These are phyloP conservation scores for Juglanconis oblonga DNA, from an alignment of 2,329 filamentous ascomycete species.

Conservation along the genomic window DNA sequence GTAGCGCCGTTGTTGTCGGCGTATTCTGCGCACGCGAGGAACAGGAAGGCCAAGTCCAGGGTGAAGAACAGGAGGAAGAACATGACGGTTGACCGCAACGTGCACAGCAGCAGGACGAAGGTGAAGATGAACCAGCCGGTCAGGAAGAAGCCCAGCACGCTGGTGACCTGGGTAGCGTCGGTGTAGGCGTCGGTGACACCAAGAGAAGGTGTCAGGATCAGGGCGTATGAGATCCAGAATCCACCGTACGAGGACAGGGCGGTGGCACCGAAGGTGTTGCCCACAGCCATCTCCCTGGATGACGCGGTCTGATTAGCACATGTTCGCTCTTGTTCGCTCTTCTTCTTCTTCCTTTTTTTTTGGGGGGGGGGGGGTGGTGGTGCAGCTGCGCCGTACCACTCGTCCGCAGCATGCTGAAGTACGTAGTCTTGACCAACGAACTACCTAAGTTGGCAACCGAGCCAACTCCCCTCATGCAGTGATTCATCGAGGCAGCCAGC, in stretches of 20 bases:
- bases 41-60: slow-evolving; percentile 72
- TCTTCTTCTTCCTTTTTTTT: too few species aligned
- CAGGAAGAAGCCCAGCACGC: slow-evolving; percentile 72
- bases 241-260: slow-evolving; percentile 79
- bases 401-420: too few species aligned
- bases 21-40: slow-evolving; percentile 64
- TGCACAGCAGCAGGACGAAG: slow-evolving; percentile 69
- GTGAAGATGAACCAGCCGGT: slow-evolving; percentile 86
- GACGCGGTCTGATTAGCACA: slow-evolving; percentile 11
- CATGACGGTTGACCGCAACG: slow-evolving; percentile 71
- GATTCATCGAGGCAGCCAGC: too few species aligned
- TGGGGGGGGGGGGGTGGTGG: neutral
- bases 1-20: slow-evolving; percentile 50
- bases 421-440: too few species aligned
- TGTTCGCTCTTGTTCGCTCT: too few species aligned
- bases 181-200: slow-evolving; percentile 43
- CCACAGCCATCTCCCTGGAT: slow-evolving; percentile 77
- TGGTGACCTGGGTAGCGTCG: slow-evolving; percentile 45
- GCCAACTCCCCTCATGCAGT: too few species aligned
- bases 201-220: slow-evolving; percentile 63
- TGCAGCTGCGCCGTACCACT: too few species aligned
- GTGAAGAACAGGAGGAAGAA: slow-evolving; percentile 77
- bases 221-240: slow-evolving; percentile 77
- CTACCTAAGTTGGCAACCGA: too few species aligned
- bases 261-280: slow-evolving; percentile 83